phyloP scores from a whole-genome alignment of 352 stramenopile species.

The Thalassiosira livingstoniorum region DNA sequence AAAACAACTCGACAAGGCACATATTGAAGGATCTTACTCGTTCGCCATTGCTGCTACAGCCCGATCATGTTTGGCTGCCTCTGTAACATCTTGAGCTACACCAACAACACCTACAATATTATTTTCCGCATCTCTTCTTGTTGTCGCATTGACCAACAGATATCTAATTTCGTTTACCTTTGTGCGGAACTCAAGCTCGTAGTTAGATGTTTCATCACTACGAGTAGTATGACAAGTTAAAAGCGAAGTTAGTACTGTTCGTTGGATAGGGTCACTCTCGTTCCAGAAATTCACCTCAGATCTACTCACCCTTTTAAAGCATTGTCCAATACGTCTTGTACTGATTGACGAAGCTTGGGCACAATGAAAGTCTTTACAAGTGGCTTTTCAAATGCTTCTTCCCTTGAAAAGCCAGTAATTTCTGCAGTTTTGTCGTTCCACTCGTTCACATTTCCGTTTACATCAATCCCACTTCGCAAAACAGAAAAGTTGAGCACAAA shows the following conservation, averaged over 20 bases:
- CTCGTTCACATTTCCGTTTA: conserved; percentile 77
- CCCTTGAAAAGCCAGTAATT: conserved; percentile 89
- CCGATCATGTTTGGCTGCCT: conserved; percentile 23
- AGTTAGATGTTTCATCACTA: too few species aligned
- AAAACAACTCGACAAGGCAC: too few species aligned
- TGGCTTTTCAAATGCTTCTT: conserved; percentile 75
- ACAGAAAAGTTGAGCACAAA: too few species aligned
- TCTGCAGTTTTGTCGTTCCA: conserved; percentile 89
- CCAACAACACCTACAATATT: conserved; percentile 82
- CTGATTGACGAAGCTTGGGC: conserved; percentile 79
- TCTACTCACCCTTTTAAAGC: conserved; percentile 40
- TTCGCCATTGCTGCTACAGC: conserved; percentile 31
- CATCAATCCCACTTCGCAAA: too few species aligned
- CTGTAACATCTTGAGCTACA: not conserved
- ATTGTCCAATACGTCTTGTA: conserved; percentile 66
- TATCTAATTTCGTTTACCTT: not conserved
- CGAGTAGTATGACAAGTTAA: too few species aligned
- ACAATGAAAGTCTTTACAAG: conserved; percentile 75
- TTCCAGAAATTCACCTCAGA: too few species aligned
- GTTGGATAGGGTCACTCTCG: too few species aligned
- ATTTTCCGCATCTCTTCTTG: conserved; percentile 88
- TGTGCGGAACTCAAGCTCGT: conserved; percentile 82
- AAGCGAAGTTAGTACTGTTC: too few species aligned
- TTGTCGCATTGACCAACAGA: conserved; percentile 27
- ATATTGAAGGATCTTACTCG: too few species aligned